These are phyloP conservation scores for Fusarium longipes DNA, from an alignment of 2,329 filamentous ascomycete genomes.

Conservation along the genomic window DNA sequence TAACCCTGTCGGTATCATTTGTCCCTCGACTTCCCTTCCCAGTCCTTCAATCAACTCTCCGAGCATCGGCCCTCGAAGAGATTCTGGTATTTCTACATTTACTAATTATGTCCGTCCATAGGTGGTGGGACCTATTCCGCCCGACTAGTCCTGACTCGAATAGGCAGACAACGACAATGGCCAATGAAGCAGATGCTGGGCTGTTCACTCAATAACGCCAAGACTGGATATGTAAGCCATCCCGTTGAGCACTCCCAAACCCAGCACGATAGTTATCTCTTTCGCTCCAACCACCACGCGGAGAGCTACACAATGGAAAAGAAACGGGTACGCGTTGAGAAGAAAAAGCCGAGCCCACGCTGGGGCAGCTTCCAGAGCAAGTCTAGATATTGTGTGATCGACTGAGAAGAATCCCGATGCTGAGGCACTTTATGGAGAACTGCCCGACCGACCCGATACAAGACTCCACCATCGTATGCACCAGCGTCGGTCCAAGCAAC, in stretches of 20 bases:
- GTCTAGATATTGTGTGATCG: slow-evolving; percentile 13
- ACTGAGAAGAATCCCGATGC: slow-evolving; percentile 29
- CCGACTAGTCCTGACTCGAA: slow-evolving; percentile 4
- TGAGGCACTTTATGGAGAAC: slow-evolving; percentile 40
- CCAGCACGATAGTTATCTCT: slow-evolving; percentile 11
- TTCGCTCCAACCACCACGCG: not conserved
- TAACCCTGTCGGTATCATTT: not conserved
- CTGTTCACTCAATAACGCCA: slow-evolving; percentile 31
- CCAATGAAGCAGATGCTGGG: slow-evolving; percentile 6
- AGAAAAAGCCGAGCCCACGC: not conserved
- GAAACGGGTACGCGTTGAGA: slow-evolving; percentile 18
- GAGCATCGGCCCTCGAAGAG: slow-evolving; percentile 23
- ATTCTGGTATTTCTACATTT: not conserved
- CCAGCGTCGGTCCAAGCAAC: slow-evolving; percentile 21
- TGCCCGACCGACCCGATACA: slow-evolving; percentile 25
- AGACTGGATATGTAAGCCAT: slow-evolving; percentile 32
- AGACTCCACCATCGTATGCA: slow-evolving; percentile 44
- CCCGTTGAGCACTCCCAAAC: slow-evolving; percentile 24
- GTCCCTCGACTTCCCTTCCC: not conserved
- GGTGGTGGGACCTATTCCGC: slow-evolving; percentile 25
- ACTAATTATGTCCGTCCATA: no score
- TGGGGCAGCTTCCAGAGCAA: slow-evolving; percentile 31
- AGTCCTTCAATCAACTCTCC: slow-evolving; percentile 11
- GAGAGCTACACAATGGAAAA: slow-evolving; percentile 13
- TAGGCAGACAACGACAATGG: slow-evolving; percentile 1